These are phyloP conservation scores for Lipomyces sp. DNA, from an alignment of 805 yeast genomes.

Conservation along the genomic window DNA sequence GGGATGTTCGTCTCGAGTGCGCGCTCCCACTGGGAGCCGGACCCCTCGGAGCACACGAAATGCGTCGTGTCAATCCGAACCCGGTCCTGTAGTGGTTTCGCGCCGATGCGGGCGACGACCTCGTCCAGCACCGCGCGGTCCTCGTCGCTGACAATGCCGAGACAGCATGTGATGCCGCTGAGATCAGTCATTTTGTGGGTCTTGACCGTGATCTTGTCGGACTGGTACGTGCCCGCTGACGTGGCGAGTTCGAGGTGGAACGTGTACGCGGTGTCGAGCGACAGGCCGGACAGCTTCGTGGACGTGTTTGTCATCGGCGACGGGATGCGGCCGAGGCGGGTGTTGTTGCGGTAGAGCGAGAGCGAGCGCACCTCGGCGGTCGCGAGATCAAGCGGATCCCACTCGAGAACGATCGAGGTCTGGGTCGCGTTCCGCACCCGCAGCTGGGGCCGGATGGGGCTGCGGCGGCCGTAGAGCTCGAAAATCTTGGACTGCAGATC, in stretches of 20 bases:
- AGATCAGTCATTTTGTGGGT: slow-evolving; percentile 97
- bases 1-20: slow-evolving; percentile 89
- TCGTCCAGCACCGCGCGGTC: slow-evolving; percentile 56
- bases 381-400: slow-evolving; percentile 86
- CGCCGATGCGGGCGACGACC: slow-evolving; percentile 69
- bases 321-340: slow-evolving; percentile 75
- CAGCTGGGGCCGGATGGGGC: slow-evolving; percentile 70
- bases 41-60: slow-evolving; percentile 69
- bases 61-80: slow-evolving; percentile 93
- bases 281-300: slow-evolving; percentile 86
- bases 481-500: slow-evolving; percentile 70
- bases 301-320: slow-evolving; percentile 73
- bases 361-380: slow-evolving; percentile 75
- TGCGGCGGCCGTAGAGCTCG: slow-evolving; percentile 64
- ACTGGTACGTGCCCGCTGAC: slow-evolving; percentile 79
- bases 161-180: slow-evolving; percentile 84
- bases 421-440: slow-evolving; percentile 79
- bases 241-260: slow-evolving; percentile 81
- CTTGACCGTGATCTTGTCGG: slow-evolving; percentile 63
- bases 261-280: slow-evolving; percentile 75
- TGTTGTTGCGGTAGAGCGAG: slow-evolving; percentile 66
- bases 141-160: slow-evolving; percentile 64
- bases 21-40: slow-evolving; percentile 69
- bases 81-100: slow-evolving; percentile 67
- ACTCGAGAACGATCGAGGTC: slow-evolving; percentile 88